A percentile compares a stretch with the other conserved stretches of the same genome.
Evolutionary conservation across 306 rosid genomes (phyloP).

Genomic region (Urtica urens): DNA sequence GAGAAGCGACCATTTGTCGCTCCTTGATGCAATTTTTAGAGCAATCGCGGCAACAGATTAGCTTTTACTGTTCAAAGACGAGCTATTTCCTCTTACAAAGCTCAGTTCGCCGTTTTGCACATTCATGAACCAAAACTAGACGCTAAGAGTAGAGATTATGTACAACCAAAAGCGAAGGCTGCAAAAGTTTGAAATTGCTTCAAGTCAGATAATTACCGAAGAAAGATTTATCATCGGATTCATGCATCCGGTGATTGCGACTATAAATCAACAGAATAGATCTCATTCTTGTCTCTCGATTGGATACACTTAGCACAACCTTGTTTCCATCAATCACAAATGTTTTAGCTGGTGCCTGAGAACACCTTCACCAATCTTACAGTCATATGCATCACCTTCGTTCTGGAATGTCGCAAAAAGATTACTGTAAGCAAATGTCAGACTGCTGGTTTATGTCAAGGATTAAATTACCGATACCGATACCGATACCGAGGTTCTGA

Average conservation of each 20-base stretch:
- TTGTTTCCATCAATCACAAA: conserved; percentile 98
- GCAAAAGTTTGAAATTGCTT: no score
- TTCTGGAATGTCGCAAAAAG: conserved; percentile 32
- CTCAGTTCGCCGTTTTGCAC: conserved; percentile 26
- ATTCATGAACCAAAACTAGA: not conserved
- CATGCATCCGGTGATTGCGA: conserved; percentile 70
- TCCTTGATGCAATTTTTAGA: no score
- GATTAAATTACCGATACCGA: no score
- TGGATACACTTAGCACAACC: conserved; percentile 68
- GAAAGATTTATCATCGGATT: not conserved
- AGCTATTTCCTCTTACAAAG: conserved; percentile 94
- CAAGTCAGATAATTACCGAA: no score
- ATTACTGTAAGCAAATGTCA: conserved; percentile 5
- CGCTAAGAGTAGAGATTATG: not conserved
- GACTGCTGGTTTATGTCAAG: conserved; percentile 62
- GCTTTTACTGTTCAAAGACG: conserved; percentile 74
- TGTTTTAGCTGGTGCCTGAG: conserved; percentile 99
- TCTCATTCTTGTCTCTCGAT: conserved; percentile 84
- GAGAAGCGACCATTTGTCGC: no score
- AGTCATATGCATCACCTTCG: conserved; percentile 85
- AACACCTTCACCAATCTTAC: conserved; percentile 96
- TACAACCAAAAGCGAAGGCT: no score
- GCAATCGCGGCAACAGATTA: conserved; percentile 85
- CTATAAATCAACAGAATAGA: conserved; percentile 87
- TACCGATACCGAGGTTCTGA: no score